Percentiles rank a stretch among this genome's conserved stretches.
Evolutionary conservation across 2,329 filamentous ascomycete species (phyloP).

Genomic region (Neofusicoccum laricinum): DNA sequence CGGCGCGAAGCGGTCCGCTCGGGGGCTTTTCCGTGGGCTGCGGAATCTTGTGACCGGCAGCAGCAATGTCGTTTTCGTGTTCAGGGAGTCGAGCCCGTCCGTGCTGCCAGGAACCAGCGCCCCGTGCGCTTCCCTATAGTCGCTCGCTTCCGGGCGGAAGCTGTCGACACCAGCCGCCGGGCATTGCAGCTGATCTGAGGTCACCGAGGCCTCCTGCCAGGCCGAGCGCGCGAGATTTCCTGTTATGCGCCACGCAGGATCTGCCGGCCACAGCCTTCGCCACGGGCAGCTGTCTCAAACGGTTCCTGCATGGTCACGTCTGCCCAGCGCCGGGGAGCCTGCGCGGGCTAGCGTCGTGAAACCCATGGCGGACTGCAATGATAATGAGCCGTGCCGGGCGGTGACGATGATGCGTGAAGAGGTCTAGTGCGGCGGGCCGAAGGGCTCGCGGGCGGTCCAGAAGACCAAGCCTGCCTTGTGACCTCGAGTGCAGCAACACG

Average conservation of each 20-base stretch:
- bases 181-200: neutral
- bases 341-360: neutral
- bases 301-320: neutral
- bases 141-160: neutral
- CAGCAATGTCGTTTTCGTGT: constrained; percentile 2
- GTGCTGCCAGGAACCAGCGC: constrained; percentile 1
- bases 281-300: neutral
- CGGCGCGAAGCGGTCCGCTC: neutral
- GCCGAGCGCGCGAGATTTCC: neutral
- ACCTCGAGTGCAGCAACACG: constrained; percentile 8
- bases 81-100: neutral
- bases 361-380: neutral
- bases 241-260: constrained; percentile 5
- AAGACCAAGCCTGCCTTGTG: constrained; percentile 4
- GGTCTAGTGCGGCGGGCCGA: neutral
- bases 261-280: neutral
- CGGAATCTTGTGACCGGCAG: neutral
- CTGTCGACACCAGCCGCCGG: neutral
- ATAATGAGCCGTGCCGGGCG: neutral
- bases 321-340: neutral
- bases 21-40: neutral
- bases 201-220: neutral
- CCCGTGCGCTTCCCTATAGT: neutral
- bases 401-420: neutral
- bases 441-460: neutral